phyloP scores from a whole-genome alignment of 768 basidiomycete genomes.

The Clitopilus passeckerianus region DNA sequence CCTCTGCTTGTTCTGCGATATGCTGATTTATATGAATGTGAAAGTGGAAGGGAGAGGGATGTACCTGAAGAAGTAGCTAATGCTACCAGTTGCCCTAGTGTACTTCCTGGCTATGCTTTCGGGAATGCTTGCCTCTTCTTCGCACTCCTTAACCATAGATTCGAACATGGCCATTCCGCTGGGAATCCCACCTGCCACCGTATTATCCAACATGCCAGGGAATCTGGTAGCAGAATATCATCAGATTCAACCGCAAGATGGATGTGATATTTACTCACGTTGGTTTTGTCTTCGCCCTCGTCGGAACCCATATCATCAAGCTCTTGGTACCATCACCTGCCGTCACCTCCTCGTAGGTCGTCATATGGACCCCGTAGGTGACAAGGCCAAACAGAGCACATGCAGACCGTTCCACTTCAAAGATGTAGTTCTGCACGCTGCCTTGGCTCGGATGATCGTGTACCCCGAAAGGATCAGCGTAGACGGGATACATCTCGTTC shows the following conservation, averaged over 20 bases:
- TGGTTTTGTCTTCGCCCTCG: conserved; percentile 78
- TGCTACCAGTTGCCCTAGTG: conserved; percentile 56
- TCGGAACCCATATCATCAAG: conserved; percentile 82
- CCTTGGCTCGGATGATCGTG: conserved; percentile 38
- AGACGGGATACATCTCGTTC: conserved; percentile 77
- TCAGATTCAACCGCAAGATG: background rate
- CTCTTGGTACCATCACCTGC: conserved; percentile 27
- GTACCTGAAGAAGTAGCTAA: conserved; percentile 81
- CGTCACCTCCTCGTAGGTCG: conserved; percentile 48
- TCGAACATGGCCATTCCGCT: conserved; percentile 71
- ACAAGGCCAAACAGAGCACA: conserved; percentile 86
- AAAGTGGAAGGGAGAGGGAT: background rate
- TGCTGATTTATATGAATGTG: background rate
- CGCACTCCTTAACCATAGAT: conserved; percentile 83
- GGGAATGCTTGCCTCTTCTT: conserved; percentile 86
- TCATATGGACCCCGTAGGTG: conserved; percentile 93
- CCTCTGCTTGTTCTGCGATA: conserved; percentile 50
- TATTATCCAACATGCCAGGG: conserved; percentile 87
- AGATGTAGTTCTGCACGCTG: conserved; percentile 57
- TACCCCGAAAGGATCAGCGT: conserved; percentile 61
- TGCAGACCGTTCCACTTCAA: conserved; percentile 87
- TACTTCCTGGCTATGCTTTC: conserved; percentile 58
- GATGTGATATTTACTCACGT: conserved; percentile 50
- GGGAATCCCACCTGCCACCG: conserved; percentile 88
- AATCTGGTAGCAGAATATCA: conserved; percentile 40